Evolutionary conservation across 2,329 filamentous ascomycete genomes (phyloP).

Genomic region (Microdochium paspali): DNA sequence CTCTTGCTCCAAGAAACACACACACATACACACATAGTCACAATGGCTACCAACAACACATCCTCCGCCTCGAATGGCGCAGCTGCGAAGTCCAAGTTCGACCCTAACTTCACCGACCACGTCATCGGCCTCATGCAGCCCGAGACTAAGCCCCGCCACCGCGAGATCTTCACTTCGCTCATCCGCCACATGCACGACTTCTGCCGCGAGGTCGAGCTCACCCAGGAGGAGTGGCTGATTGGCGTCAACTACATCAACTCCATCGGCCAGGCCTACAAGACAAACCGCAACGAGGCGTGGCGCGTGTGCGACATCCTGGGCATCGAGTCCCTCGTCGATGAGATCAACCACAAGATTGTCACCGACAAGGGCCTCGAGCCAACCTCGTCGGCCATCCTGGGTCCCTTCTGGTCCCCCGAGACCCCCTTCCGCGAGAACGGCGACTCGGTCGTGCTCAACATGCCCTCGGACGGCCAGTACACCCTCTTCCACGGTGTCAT

Average conservation of each 20-base stretch:
- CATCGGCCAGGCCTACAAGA: conserved; percentile 55
- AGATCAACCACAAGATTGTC: conserved; percentile 56
- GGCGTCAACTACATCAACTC: conserved; percentile 69
- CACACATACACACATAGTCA: background rate
- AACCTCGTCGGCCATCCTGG: conserved; percentile 68
- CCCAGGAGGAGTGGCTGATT: conserved; percentile 66
- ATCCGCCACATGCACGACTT: conserved; percentile 73
- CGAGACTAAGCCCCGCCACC: conserved; percentile 54
- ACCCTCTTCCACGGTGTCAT: conserved; percentile 20
- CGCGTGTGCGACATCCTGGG: conserved; percentile 66
- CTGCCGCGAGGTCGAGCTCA: conserved; percentile 67
- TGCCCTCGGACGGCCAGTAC: conserved; percentile 46
- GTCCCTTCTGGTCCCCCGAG: conserved; percentile 69
- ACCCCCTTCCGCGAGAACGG: conserved; percentile 63
- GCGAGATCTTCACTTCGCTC: conserved; percentile 52
- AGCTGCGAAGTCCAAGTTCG: background rate
- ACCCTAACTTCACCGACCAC: conserved; percentile 56
- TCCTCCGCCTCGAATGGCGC: conserved; percentile 1
- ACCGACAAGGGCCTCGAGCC: conserved; percentile 52
- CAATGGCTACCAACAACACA: conserved; percentile 2
- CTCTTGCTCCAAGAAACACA: no score
- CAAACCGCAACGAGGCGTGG: conserved; percentile 65
- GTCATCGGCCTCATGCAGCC: conserved; percentile 67
- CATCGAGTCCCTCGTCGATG: conserved; percentile 60
- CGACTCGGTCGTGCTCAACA: conserved; percentile 55